A percentile compares a stretch with the other conserved stretches of the same genome.
phyloP scores from a whole-genome alignment of 352 stramenopile species.

The Phytophthora rubi region DNA sequence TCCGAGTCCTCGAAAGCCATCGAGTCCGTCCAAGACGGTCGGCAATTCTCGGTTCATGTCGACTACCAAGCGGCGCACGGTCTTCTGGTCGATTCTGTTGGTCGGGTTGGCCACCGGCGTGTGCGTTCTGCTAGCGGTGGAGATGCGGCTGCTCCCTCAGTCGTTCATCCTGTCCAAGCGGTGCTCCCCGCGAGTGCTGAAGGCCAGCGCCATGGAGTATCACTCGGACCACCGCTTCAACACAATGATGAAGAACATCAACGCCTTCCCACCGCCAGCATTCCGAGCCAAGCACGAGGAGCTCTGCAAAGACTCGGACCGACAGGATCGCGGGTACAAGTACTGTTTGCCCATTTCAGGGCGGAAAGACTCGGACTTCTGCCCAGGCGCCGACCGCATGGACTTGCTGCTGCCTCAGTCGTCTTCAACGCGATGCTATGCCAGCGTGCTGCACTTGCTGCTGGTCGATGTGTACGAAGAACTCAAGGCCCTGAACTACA shows the following conservation, averaged over 20 bases:
- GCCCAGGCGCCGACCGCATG: slow-evolving; percentile 42
- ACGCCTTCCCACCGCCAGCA: background rate
- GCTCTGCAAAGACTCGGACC: background rate
- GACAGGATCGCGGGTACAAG: background rate
- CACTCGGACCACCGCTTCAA: slow-evolving; percentile 6
- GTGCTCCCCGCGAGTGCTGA: slow-evolving; percentile 1
- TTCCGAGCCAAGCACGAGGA: background rate
- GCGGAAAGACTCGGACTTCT: slow-evolving; percentile 47
- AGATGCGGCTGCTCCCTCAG: background rate
- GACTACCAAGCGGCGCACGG: background rate
- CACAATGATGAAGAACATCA: slow-evolving; percentile 9
- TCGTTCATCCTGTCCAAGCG: background rate
- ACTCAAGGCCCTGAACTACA: slow-evolving; percentile 19
- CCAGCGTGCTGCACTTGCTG: slow-evolving; percentile 55
- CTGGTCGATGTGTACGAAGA: slow-evolving; percentile 55
- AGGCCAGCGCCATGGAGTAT: background rate
- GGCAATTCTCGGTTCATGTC: background rate
- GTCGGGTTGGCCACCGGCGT: background rate
- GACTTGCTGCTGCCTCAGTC: slow-evolving; percentile 34
- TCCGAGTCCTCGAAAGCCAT: slow-evolving; percentile 2
- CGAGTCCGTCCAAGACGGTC: background rate
- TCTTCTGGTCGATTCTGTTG: slow-evolving; percentile 1
- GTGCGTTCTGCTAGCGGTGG: background rate
- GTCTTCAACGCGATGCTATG: slow-evolving; percentile 39
- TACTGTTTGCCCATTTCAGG: slow-evolving; percentile 55